Base-by-base conservation (phyloP, 192 early-diverging fungal species). In the Spinellus fusiger region DNA sequence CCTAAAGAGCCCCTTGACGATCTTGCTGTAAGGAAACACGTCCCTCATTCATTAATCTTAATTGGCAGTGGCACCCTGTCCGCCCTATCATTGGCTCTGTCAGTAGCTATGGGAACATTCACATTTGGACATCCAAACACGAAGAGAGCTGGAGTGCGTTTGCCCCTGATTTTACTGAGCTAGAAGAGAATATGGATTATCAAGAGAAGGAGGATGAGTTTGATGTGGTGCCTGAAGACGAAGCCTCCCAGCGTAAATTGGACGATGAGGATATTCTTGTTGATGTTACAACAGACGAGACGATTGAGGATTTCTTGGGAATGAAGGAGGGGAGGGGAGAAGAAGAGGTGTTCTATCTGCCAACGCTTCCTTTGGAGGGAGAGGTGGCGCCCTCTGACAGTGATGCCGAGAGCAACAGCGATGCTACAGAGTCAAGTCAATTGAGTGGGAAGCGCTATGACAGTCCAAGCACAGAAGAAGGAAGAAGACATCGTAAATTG, bases 181-280 rank as follows among this genome's bases (percentile, higher is more conserved):
- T 99, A 16, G 92, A 95, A 31, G 95, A 99, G 51, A 98, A 99
- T 67, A 77, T 92, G 5, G 96, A 95, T 54, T 96, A 95, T 69
- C 77, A 86, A 49, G 96, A 99, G 66, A 73, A 83, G 10, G 96
- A 99, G 60, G 92, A 95, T 58, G 91, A 92, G 64, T 99, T 96
- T 74, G 96, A 99, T 67, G 74, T 86, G 53, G 81, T 86, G 70
- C 76, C 71, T 0, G 68, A 81, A 38, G 71, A 73, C 37, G 79
- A 81, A 16, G 71, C 64, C 4, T 48, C 68, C 5, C 73, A 76
- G 60, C 56, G 69, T 15, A 71, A 75, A 22, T 66, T 71, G 20
- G 70, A 69, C 9, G 77, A 76, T 16, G 77, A 78, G 20, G 77
- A 79, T 49, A 66, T 75, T 1, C 23, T 56, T n/a, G 67, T 80